These are phyloP conservation scores for Xanthoconium separans DNA, from an alignment of 1,284 basidiomycete species.

Conservation along the genomic window DNA sequence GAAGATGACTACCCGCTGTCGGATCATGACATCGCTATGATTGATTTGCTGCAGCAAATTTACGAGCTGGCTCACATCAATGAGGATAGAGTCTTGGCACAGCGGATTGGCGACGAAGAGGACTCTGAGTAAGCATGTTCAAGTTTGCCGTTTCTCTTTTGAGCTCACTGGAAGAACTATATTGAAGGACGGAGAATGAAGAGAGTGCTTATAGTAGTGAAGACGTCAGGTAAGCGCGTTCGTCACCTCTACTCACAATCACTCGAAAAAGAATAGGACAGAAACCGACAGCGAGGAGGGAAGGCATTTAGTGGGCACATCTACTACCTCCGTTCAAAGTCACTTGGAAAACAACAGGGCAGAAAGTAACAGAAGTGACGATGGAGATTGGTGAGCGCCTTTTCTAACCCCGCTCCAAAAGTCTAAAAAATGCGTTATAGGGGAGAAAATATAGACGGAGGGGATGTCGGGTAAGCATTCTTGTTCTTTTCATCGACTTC, in stretches of 20 bases:
- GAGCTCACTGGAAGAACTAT: background rate
- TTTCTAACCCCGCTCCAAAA: no score
- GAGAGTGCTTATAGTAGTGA: background rate
- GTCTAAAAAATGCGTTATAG: background rate
- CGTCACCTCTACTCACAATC: no score
- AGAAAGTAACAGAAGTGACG: no score
- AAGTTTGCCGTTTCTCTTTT: background rate
- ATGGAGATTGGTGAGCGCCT: no score
- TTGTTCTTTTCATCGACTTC: background rate
- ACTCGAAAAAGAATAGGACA: background rate
- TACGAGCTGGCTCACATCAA: constrained; percentile 14
- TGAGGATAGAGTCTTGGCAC: constrained; percentile 24
- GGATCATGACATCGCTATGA: constrained; percentile 28
- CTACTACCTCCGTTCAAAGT: no score
- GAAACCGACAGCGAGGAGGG: background rate
- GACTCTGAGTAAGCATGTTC: constrained; percentile 9
- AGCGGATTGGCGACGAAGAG: constrained; percentile 17
- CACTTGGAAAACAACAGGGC: no score
- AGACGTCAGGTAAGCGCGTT: no score
- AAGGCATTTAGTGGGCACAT: no score
- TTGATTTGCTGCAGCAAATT: constrained; percentile 27
- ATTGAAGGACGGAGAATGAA: constrained; percentile 3
- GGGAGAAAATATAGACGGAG: background rate
- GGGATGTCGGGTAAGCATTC: constrained; percentile 5
- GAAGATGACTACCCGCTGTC: constrained; percentile 11